Base-by-base conservation (phyloP, 352 stramenopile genomes). In the Saprolegnia diclina region DNA sequence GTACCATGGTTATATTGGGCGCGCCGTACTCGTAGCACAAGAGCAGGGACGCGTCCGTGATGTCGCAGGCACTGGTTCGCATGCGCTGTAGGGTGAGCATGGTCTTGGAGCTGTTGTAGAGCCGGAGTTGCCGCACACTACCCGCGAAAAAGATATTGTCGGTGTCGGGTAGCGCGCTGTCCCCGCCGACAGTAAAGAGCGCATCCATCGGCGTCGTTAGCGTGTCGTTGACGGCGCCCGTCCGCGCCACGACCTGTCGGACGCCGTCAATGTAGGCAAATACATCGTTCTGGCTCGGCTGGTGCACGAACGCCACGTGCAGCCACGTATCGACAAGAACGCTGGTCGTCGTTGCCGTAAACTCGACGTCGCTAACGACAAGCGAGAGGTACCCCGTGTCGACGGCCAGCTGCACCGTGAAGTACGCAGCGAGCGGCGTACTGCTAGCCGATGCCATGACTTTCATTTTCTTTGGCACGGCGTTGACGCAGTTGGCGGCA, bases 301-400 rank as follows among this genome's bases (percentile, higher is more conserved):
- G 48, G 16, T 42, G 21, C 3, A 69, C 63, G 19, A 69, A 62
- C 7, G 63, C 63, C 5, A 69, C n/a, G 52, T 69, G 63, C 7
- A 46, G 6, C 44, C 44, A 69, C 11, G 40, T 21, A n/a, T 32
- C 44, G 6, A n/a, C 26, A 32, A 69, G 14, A 40, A n/a, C n/a
- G n/a, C n/a, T n/a, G n/a, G 38, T 50, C 32, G 22, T 11, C 21
- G 18, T 16, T 4, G 61, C 5, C n/a, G 45, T 56, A 22, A 42
- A 61, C 18, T 26, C 40, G 4, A 26, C 16, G 11, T 50, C 63
- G 26, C 50, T 69, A 11, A 69, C 26, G 18, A 42, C 21, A 9
- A 69, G 19, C 14, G 44, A 61, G 6, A 61, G 26, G 24, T 35
- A 69, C 24, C 63, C 63, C 11, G 63, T 61, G 16, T 61, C 63